Percentiles rank a stretch among this genome's conserved stretches.
Evolutionary conservation across 2,329 filamentous ascomycete genomes (phyloP).

Genomic region (Cladophialophora yegresii): DNA sequence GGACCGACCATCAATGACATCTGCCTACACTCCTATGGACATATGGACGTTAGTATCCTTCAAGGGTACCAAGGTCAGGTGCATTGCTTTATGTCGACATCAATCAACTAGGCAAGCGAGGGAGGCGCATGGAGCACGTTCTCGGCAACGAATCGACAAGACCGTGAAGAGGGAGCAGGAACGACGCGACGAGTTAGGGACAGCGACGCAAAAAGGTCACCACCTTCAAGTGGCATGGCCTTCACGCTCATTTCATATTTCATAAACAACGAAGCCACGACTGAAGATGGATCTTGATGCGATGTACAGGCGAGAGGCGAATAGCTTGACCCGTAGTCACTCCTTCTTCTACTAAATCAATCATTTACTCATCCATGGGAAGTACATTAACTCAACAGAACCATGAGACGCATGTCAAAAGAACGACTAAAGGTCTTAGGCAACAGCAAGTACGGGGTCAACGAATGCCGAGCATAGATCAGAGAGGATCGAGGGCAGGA

Average conservation of each 20-base stretch:
- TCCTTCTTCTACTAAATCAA: neutral
- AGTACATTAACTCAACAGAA: neutral
- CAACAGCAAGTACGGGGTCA: too few relatives aligned
- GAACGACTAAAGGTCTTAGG: too few relatives aligned
- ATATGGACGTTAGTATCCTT: neutral
- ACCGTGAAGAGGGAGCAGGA: neutral
- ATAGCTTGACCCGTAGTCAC: slow-evolving; percentile 5
- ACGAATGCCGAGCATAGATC: too few relatives aligned
- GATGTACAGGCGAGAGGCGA: neutral
- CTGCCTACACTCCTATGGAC: neutral
- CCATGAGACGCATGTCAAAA: too few relatives aligned
- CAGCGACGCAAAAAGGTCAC: neutral
- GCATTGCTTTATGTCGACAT: neutral
- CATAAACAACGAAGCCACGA: neutral
- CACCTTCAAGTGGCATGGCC: neutral
- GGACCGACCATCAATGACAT: neutral
- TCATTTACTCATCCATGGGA: neutral
- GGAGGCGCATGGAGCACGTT: neutral
- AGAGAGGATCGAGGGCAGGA: neutral
- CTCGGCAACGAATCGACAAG: neutral
- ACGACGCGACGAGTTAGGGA: neutral
- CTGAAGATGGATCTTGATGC: neutral
- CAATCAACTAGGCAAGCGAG: neutral
- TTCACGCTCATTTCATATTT: neutral
- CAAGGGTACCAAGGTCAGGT: neutral